A percentile compares a stretch with the other conserved stretches of the same genome.
phyloP scores from a whole-genome alignment of 371 early-diverging fungal species.

The Parasitella parasitica region DNA sequence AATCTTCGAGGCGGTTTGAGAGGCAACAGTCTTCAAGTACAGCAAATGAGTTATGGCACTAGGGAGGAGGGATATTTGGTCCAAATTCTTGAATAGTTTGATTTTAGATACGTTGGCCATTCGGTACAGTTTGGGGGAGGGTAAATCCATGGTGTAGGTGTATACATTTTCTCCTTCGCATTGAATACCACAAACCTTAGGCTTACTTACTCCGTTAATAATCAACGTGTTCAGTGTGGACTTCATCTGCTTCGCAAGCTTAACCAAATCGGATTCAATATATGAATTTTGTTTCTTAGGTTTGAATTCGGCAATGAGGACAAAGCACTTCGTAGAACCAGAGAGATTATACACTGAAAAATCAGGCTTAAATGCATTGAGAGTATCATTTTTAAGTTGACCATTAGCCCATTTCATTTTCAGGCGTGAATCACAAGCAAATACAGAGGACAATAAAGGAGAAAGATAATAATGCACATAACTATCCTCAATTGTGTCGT shows the following conservation, averaged over 20 bases:
- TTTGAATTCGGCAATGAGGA: slow-evolving; percentile 16
- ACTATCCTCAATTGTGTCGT: slow-evolving; percentile 14
- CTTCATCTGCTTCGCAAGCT: slow-evolving; percentile 20
- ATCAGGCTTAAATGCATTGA: slow-evolving; percentile 4
- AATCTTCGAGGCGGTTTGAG: not conserved
- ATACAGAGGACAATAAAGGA: slow-evolving; percentile 9
- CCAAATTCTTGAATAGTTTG: slow-evolving; percentile 1
- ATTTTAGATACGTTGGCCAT: slow-evolving; percentile 5
- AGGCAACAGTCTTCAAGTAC: slow-evolving; percentile 3
- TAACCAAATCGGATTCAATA: slow-evolving; percentile 15
- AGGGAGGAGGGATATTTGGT: slow-evolving; percentile 14
- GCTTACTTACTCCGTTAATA: not conserved
- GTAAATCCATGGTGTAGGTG: slow-evolving; percentile 11
- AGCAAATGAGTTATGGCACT: slow-evolving; percentile 5
- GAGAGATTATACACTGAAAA: slow-evolving; percentile 12
- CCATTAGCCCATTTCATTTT: slow-evolving; percentile 22
- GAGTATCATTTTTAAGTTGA: not conserved
- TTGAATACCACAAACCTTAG: slow-evolving; percentile 17
- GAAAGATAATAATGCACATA: slow-evolving; percentile 15
- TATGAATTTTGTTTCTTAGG: slow-evolving; percentile 3
- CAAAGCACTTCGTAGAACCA: not conserved
- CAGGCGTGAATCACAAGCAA: slow-evolving; percentile 1
- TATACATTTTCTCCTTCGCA: slow-evolving; percentile 15
- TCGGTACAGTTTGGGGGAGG: slow-evolving; percentile 21
- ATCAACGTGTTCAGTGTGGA: slow-evolving; percentile 7